Conservation (phyloP, 2,329 filamentous ascomycete genomes). For the Xylaria arbuscula region DNA sequence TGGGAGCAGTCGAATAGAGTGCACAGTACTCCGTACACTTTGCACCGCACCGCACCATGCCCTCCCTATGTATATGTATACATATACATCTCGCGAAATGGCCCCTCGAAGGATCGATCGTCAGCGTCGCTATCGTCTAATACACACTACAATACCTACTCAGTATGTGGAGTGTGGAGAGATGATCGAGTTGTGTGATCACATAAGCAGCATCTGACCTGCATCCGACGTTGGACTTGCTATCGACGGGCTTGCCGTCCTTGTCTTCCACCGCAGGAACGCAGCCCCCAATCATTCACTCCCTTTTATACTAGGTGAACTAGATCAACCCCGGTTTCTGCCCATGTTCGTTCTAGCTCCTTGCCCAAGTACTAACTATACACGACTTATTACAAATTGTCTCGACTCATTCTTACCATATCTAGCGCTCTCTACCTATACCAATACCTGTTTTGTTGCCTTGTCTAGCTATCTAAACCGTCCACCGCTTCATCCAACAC, state of each 20-base stretch:
- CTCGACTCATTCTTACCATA: conserved; percentile 21
- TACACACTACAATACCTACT: neutral
- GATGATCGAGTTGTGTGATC: neutral
- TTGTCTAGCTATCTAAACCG: neutral
- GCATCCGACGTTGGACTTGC: conserved; percentile 7
- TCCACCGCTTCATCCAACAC: conserved; percentile 12
- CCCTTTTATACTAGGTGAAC: neutral
- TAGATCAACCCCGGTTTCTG: conserved; percentile 1
- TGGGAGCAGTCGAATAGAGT: neutral
- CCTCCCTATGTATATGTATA: too few relatives aligned
- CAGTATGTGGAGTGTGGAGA: too few relatives aligned
- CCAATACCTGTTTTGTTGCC: neutral
- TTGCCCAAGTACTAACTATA: conserved; percentile 12
- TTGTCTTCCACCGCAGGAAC: neutral
- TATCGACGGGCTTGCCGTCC: conserved; percentile 7
- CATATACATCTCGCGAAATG: conserved; percentile 1
- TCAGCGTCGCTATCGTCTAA: neutral
- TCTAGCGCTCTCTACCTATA: neutral
- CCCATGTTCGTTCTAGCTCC: conserved; percentile 7
- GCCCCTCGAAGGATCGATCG: conserved; percentile 15
- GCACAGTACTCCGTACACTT: neutral
- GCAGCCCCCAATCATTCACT: conserved; percentile 11
- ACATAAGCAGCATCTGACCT: conserved; percentile 28
- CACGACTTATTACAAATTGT: conserved; percentile 27
- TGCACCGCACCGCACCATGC: too few relatives aligned